phyloP scores from a whole-genome alignment of 306 rosid genomes.

The Psophocarpus tetragonolobus region DNA sequence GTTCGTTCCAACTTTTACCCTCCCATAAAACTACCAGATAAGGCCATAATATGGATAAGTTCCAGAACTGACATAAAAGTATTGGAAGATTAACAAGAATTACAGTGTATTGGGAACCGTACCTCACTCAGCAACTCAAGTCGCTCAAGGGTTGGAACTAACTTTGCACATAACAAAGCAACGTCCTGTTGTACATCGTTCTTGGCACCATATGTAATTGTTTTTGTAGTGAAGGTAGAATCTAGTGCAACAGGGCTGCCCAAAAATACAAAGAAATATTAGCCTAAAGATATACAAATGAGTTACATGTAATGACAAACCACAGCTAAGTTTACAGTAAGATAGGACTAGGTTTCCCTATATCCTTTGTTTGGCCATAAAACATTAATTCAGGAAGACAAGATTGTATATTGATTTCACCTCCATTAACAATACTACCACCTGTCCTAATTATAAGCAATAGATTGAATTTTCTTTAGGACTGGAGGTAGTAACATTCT shows the following conservation, averaged over 20 bases:
- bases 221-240: slow-evolving; percentile 41
- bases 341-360: not conserved
- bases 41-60: not conserved
- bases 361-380: not conserved
- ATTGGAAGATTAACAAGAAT: not conserved
- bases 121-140: slow-evolving; percentile 90
- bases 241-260: slow-evolving; percentile 56
- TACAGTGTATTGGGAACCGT: slow-evolving; percentile 7
- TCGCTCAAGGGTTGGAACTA: slow-evolving; percentile 77
- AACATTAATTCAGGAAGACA: not conserved
- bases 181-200: slow-evolving; percentile 56
- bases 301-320: not conserved
- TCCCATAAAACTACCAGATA: too few species aligned
- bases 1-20: too few species aligned
- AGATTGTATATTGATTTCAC: not conserved
- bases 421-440: not conserved
- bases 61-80: not conserved
- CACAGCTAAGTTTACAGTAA: slow-evolving; percentile 7
- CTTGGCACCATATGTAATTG: slow-evolving; percentile 55
- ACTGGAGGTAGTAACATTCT: too few species aligned
- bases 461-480: too few species aligned
- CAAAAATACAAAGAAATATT: slow-evolving; percentile 26
- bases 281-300: slow-evolving; percentile 7
- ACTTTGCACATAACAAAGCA: slow-evolving; percentile 55
- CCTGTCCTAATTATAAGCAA: too few species aligned